These are phyloP conservation scores for Phytopythium kandeliae DNA, from an alignment of 352 stramenopile species.

Conservation along the genomic window DNA sequence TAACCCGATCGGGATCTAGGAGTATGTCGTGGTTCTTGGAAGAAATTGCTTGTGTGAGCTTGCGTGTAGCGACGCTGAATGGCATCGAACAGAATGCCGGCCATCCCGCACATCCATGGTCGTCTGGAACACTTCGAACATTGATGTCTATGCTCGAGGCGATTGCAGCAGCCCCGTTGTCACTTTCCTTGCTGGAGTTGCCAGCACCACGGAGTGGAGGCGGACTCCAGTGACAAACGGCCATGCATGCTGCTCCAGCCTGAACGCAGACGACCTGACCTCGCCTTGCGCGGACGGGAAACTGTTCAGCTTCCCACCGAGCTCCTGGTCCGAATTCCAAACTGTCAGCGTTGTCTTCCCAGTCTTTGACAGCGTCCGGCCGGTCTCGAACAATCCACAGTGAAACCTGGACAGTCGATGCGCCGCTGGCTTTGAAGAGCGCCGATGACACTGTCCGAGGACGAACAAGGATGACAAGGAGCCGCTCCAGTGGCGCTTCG, in stretches of 20 bases:
- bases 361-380: conserved; percentile 5
- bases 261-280: neutral
- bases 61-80: neutral
- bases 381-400: conserved; percentile 13
- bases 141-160: neutral
- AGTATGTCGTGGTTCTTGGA: neutral
- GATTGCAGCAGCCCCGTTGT: neutral
- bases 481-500: conserved; percentile 10
- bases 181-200: neutral
- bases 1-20: neutral
- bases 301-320: neutral
- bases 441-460: conserved; percentile 6
- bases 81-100: neutral
- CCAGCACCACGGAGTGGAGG: neutral
- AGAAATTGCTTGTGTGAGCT: neutral
- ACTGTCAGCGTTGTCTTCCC: neutral
- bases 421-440: neutral
- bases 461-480: conserved; percentile 7
- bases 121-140: neutral
- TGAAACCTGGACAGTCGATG: conserved; percentile 1
- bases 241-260: neutral
- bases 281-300: neutral
- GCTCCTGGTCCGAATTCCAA: neutral
- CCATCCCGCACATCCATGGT: neutral
- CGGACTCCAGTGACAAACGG: neutral